Evolutionary conservation across 176 grass and related monocot species (phyloP), one percentile per base, ranked within the genome.

Genomic region (Ananas comosus): DNA sequence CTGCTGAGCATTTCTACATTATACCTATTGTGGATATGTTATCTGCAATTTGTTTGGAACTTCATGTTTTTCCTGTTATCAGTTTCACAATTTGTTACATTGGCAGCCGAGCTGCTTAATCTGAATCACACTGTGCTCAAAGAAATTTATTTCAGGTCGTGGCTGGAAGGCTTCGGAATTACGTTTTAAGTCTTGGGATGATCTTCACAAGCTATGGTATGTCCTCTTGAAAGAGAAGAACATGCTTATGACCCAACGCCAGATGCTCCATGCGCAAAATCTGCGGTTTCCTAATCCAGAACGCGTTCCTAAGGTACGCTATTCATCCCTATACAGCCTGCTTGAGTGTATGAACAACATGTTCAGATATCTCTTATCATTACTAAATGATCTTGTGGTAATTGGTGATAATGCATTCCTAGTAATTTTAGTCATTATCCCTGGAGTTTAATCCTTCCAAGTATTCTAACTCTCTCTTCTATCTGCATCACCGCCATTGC

Each of bases 211-310:
- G 77, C 56, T 97, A n/a, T 97, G 94, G 89, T 92, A 81, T 63
- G 94, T 92, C 25, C 81, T 97, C 66, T 66, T 90, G 13, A 97
- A 97, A 78, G 94, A 97, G 80, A 97, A 97, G 72, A 92, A 97
- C 79, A 83, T 96, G 94, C 82, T 97, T 51, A 87, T 97, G 89
- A 80, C 74, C 77, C 94, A 97, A 59, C 80, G 89, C 53, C 94
- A 97, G 74, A 97, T 97, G 89, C 72, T 97, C 16, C 1, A 83
- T 51, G 51, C 89, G 64, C 89, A 97, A 63, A 97, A 78, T 48
- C 72, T 97, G 64, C 71, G 61, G 47, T 97, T 97, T 58, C 84
- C 94, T 70, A 84, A 97, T 49, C 89, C 81, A 61, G 94, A 97
- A 66, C 83, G 94, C 18, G 73, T 97, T 87, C 86, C 86, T 65